Conservation (phyloP, 345 rosid species). For the Populus davidiana region DNA sequence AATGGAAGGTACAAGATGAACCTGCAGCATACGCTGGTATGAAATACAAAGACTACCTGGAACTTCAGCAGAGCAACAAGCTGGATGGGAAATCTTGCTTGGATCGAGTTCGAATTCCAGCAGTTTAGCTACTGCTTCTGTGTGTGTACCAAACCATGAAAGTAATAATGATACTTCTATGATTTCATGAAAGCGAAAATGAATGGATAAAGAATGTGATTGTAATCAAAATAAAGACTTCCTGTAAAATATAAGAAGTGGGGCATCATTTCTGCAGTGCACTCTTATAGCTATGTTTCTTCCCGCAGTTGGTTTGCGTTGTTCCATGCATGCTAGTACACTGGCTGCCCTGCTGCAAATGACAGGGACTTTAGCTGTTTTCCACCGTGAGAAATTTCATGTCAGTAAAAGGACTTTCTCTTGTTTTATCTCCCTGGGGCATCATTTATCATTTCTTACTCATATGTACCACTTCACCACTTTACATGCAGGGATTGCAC, state of each 20-base stretch:
- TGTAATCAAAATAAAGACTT: not conserved
- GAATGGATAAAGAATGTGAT: not conserved
- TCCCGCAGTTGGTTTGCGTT: constrained; percentile 20
- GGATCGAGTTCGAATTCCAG: constrained; percentile 22
- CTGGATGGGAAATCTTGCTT: constrained; percentile 38
- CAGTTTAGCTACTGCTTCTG: not conserved
- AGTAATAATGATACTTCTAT: too few relatives aligned
- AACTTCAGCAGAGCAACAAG: constrained; percentile 33
- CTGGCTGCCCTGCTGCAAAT: not conserved
- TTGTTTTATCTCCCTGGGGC: constrained; percentile 23
- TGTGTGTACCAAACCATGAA: too few relatives aligned
- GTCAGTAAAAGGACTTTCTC: constrained; percentile 4
- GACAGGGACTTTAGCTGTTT: constrained; percentile 16
- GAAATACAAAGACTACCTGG: constrained; percentile 35
- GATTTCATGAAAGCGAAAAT: too few relatives aligned
- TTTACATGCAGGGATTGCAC: too few relatives aligned
- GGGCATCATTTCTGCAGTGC: constrained; percentile 3
- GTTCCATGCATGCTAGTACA: not conserved
- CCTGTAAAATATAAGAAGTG: not conserved
- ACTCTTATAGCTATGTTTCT: constrained; percentile 23
- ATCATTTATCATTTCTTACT: not conserved
- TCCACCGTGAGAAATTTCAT: constrained; percentile 18
- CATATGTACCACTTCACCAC: too few relatives aligned
- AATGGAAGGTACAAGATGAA: constrained; percentile 50
- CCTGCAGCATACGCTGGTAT: constrained; percentile 32